Base-by-base conservation (phyloP, 805 yeast species). In the Ogataea methylovora region DNA sequence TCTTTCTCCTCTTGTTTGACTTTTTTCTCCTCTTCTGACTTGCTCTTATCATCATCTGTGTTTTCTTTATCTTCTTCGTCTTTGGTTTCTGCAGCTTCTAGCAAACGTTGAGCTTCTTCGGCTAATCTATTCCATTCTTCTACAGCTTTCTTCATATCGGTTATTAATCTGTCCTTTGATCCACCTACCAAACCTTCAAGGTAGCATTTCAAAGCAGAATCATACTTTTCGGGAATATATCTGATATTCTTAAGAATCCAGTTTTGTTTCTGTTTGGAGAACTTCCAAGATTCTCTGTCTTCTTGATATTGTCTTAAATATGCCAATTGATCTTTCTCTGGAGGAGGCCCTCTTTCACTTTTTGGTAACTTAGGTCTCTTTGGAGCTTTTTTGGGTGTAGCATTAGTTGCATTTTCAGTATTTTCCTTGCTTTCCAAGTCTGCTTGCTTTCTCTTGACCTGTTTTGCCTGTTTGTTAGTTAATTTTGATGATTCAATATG, bases 211-310 rank as follows among this genome's bases (percentile, higher is more conserved):
- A 84, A 54, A 19, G 73, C 69, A 1, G 51, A 56, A 33, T 70
- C 75, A 48, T 80, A 83, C 8, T 63, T 58, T 0, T 58, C 61
- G 3, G 78, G 81, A 16, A 79, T 73, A 17, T 45, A 41, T 32
- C 60, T 65, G 22, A 81, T 56, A 51, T 84, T 76, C 48, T 76
- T 77, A 42, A 84, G 58, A 28, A 84, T 67, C 94, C 94, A 84
- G 51, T 84, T 84, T 56, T 84, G 94, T 43, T 84, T 84, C 62
- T 79, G 88, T 49, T 84, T 84, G 38, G 86, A 79, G 54, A 84
- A 84, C 61, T 84, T 84, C 94, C 94, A 84, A 38, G 69, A 65
- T 0, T 60, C 73, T 39, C 56, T 61, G 41, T 80, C 84, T 10
- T 68, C 65, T 4, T 60, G 52, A 48, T 67, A 84, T 35, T 71